Conservation (phyloP, 768 basidiomycete genomes). For the Clavulina sp. region DNA sequence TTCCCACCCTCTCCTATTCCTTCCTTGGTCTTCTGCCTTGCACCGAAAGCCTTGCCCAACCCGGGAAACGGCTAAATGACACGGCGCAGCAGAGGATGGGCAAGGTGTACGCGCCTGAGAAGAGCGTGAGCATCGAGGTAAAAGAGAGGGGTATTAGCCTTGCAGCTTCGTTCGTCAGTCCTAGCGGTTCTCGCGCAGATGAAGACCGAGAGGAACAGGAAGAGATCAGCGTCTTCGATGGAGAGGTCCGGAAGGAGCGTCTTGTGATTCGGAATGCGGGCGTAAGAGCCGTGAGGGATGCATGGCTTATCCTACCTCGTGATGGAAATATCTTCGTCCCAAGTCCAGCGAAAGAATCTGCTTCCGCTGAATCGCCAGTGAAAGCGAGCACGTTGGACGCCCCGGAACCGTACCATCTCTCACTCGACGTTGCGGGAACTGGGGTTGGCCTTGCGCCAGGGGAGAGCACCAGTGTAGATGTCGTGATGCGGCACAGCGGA, state of each 20-base stretch:
- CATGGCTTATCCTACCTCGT: conserved; percentile 49
- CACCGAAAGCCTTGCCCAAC: conserved; percentile 44
- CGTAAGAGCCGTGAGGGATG: conserved; percentile 35
- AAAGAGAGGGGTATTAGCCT: conserved; percentile 50
- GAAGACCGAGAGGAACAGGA: no score
- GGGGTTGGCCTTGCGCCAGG: background rate
- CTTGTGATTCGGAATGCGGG: conserved; percentile 57
- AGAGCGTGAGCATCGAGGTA: conserved; percentile 40
- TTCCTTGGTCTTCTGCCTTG: conserved; percentile 60
- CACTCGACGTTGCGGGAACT: background rate
- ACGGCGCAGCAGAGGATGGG: conserved; percentile 52
- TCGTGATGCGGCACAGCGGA: background rate
- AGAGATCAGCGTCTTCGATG: conserved; percentile 38
- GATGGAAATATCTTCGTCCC: conserved; percentile 25
- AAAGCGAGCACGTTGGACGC: background rate
- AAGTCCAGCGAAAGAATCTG: conserved; percentile 12
- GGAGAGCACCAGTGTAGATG: background rate
- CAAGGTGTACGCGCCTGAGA: conserved; percentile 56
- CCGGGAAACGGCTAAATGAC: conserved; percentile 61
- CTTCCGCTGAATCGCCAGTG: background rate
- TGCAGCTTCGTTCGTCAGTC: conserved; percentile 16
- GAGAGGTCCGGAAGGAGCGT: conserved; percentile 40
- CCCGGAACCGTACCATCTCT: background rate
- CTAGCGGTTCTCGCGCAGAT: conserved; percentile 29
- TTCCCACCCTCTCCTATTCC: conserved; percentile 43